A percentile compares a stretch with the other conserved stretches of the same genome.
Conservation (phyloP, 345 rosid species). For the Salix koriyanagi region DNA sequence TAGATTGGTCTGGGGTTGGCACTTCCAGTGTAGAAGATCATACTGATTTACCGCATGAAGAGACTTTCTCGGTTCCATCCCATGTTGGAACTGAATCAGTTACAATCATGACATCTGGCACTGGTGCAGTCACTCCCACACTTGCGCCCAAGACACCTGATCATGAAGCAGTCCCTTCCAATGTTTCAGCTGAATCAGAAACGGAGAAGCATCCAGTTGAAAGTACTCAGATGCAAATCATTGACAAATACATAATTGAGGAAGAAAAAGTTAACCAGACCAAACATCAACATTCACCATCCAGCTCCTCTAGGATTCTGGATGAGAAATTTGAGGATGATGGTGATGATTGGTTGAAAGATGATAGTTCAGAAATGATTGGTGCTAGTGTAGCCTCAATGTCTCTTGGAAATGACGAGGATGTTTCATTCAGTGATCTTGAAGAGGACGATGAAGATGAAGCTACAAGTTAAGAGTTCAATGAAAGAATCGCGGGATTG, state of each 20-base stretch:
- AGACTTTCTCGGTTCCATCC: slow-evolving; percentile 38
- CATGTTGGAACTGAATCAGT: slow-evolving; percentile 37
- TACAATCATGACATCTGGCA: slow-evolving; percentile 36
- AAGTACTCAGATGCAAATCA: slow-evolving; percentile 46
- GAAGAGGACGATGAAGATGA: slow-evolving; percentile 79
- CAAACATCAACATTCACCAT: slow-evolving; percentile 24
- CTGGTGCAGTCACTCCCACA: neutral
- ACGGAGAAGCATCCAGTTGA: slow-evolving; percentile 47
- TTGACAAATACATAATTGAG: slow-evolving; percentile 69
- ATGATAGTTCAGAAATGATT: slow-evolving; percentile 51
- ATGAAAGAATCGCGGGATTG: slow-evolving; percentile 57
- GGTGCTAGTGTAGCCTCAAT: slow-evolving; percentile 39
- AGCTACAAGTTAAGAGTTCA: slow-evolving; percentile 45
- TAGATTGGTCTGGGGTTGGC: slow-evolving; percentile 35
- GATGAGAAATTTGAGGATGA: slow-evolving; percentile 66
- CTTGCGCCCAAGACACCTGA: neutral
- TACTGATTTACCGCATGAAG: slow-evolving; percentile 29
- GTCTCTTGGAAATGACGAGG: slow-evolving; percentile 69
- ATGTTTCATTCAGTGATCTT: slow-evolving; percentile 95
- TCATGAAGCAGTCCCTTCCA: slow-evolving; percentile 32
- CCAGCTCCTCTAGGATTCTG: slow-evolving; percentile 31
- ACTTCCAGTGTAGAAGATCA: slow-evolving; percentile 22
- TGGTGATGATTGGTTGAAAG: slow-evolving; percentile 84
- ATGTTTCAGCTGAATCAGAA: slow-evolving; percentile 36
- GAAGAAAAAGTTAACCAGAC: slow-evolving; percentile 41